Percentiles rank a stretch among this genome's conserved stretches.
phyloP scores from a whole-genome alignment of 2,329 filamentous ascomycete species.

The Calonectria henricotiae region DNA sequence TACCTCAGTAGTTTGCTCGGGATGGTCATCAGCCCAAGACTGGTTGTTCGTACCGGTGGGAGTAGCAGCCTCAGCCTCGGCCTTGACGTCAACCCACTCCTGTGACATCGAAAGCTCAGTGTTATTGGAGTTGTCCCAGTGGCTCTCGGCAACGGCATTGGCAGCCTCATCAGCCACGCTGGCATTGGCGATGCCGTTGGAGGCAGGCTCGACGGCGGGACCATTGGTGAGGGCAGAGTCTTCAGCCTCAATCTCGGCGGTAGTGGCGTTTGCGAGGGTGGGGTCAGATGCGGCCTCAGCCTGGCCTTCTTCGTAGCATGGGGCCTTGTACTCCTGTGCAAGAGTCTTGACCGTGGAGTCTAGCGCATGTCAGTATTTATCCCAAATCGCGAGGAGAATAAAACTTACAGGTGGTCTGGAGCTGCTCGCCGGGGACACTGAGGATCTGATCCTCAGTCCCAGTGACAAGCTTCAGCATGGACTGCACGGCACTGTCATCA shows the following conservation, averaged over 20 bases:
- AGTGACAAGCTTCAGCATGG: slow-evolving; percentile 84
- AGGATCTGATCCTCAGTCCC: slow-evolving; percentile 78
- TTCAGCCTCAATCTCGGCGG: slow-evolving; percentile 77
- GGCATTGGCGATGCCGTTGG: slow-evolving; percentile 66
- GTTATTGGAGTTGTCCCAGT: slow-evolving; percentile 74
- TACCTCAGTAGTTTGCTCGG: slow-evolving; percentile 68
- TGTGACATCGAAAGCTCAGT: slow-evolving; percentile 66
- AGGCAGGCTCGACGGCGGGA: slow-evolving; percentile 56
- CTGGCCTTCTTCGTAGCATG: slow-evolving; percentile 52
- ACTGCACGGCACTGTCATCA: slow-evolving; percentile 80
- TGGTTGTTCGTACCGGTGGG: slow-evolving; percentile 73
- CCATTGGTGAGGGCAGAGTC: slow-evolving; percentile 63
- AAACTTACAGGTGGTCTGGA: slow-evolving; percentile 79
- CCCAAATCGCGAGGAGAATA: background rate
- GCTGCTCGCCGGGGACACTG: slow-evolving; percentile 76
- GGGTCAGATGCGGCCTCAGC: slow-evolving; percentile 70
- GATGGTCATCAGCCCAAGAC: slow-evolving; percentile 88
- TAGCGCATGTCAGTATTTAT: slow-evolving; percentile 49
- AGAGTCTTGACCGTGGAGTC: slow-evolving; percentile 63
- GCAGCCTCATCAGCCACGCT: slow-evolving; percentile 69
- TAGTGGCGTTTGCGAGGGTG: slow-evolving; percentile 76
- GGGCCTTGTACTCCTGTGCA: slow-evolving; percentile 69
- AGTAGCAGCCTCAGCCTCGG: slow-evolving; percentile 82
- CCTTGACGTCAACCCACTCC: slow-evolving; percentile 81
- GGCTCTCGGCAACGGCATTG: slow-evolving; percentile 76